A percentile compares a stretch with the other conserved stretches of the same genome.
These are phyloP conservation scores for Vaccinium vitisidaea DNA, from an alignment of 148 eudicot genomes.

Conservation along the genomic window DNA sequence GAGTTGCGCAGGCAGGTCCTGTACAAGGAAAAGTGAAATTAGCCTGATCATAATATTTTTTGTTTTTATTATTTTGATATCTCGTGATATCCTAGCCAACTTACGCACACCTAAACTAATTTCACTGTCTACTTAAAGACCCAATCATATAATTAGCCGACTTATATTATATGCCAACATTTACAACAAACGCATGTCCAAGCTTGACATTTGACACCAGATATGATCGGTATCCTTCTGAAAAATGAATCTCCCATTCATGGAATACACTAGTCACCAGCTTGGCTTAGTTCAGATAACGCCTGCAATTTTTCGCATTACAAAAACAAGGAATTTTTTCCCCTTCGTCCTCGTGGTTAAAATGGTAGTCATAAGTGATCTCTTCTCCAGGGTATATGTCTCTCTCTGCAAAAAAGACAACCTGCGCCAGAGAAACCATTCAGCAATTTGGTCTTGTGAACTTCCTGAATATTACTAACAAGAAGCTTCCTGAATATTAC, in stretches of 20 bases:
- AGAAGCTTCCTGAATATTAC: background rate
- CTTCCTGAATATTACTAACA: background rate
- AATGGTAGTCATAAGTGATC: conserved; percentile 80
- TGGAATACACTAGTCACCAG: background rate
- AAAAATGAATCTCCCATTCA: background rate
- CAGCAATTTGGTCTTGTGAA: background rate
- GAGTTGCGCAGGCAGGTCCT: too few relatives aligned
- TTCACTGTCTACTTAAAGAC: background rate
- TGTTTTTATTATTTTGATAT: too few relatives aligned
- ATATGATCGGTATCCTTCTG: background rate
- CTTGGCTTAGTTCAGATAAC: conserved; percentile 47
- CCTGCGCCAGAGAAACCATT: conserved; percentile 33
- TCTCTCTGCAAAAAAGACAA: conserved; percentile 71
- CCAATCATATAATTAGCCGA: background rate
- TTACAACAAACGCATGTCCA: background rate
- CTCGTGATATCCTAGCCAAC: too few relatives aligned
- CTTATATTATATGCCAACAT: background rate
- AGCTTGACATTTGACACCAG: background rate
- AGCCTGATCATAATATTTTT: too few relatives aligned
- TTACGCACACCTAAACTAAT: too few relatives aligned
- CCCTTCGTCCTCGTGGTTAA: conserved; percentile 78
- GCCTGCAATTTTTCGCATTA: conserved; percentile 65
- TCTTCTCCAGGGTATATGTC: conserved; percentile 84
- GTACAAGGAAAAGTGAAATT: too few relatives aligned
- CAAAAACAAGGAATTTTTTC: conserved; percentile 71